These are phyloP conservation scores for Ophiocordyceps camponoti-floridani DNA, from an alignment of 2,329 filamentous ascomycete species.

Conservation along the genomic window DNA sequence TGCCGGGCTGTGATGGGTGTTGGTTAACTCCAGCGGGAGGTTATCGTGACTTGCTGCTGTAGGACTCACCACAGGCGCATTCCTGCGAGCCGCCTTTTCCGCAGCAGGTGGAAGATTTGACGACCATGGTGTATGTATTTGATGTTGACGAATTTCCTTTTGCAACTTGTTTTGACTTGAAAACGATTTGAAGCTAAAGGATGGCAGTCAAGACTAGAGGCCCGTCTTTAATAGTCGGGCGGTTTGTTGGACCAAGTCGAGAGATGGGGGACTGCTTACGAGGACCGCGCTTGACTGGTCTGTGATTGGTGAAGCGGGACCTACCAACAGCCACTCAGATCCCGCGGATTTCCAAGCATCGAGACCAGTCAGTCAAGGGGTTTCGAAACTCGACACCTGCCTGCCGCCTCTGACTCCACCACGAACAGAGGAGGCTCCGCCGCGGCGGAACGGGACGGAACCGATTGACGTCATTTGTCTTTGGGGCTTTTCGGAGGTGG, in stretches of 20 bases:
- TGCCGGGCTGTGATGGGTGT: constrained; percentile 29
- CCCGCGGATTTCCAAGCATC: constrained; percentile 4
- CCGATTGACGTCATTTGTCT: too few species aligned
- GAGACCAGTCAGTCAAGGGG: background rate
- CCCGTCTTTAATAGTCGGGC: constrained; percentile 5
- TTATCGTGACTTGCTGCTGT: background rate
- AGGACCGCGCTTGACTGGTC: background rate
- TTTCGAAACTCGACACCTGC: background rate
- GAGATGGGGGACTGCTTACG: constrained; percentile 1
- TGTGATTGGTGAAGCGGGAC: constrained; percentile 3
- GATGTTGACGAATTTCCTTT: too few species aligned
- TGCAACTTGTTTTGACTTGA: too few species aligned
- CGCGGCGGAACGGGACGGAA: too few species aligned
- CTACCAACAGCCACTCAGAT: constrained; percentile 3
- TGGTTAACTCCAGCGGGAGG: too few species aligned
- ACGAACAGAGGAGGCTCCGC: too few species aligned
- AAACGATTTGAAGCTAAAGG: too few species aligned
- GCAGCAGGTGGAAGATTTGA: constrained; percentile 34
- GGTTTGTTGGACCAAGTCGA: background rate
- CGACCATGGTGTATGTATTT: constrained; percentile 12
- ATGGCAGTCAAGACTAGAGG: background rate
- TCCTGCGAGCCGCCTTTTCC: constrained; percentile 27
- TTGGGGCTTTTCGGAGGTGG: too few species aligned
- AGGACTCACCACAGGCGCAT: constrained; percentile 38
- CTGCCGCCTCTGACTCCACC: too few species aligned